These are phyloP conservation scores for Chenopodium berlandieri DNA, from an alignment of 148 eudicot genomes.

Conservation along the genomic window DNA sequence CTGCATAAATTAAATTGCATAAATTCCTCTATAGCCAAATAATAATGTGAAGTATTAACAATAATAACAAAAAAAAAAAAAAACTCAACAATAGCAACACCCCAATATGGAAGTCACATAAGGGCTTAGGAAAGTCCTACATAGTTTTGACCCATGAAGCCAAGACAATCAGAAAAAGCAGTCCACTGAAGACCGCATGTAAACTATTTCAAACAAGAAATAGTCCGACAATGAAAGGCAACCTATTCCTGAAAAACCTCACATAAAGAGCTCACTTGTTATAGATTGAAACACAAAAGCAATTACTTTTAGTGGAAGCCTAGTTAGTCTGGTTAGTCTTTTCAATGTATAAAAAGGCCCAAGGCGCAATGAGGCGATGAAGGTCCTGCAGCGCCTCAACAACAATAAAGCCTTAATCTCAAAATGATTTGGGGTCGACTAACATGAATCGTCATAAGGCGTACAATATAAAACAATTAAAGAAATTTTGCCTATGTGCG, in stretches of 20 bases:
- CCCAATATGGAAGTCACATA: not conserved
- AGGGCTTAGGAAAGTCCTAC: not conserved
- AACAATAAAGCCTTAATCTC: too few species aligned
- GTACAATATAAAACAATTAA: too few species aligned
- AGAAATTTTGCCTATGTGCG: too few species aligned
- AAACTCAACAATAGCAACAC: not conserved
- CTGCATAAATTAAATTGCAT: slow-evolving; percentile 38
- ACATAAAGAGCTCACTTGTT: not conserved
- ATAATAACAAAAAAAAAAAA: not conserved
- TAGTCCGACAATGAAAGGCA: not conserved
- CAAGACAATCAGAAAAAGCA: not conserved
- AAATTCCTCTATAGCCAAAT: slow-evolving; percentile 3
- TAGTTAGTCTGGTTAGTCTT: too few species aligned
- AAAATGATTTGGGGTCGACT: too few species aligned
- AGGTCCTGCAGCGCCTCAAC: too few species aligned
- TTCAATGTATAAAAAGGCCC: too few species aligned
- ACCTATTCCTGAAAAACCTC: not conserved
- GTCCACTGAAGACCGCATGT: not conserved
- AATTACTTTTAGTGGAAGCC: too few species aligned
- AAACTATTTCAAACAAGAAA: not conserved
- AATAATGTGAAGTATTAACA: not conserved
- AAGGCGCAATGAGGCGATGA: too few species aligned
- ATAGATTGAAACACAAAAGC: not conserved
- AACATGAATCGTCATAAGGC: too few species aligned
- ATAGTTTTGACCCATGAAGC: not conserved